Evolutionary conservation across 345 rosid genomes (phyloP), one percentile per base, ranked within the genome.

Genomic region (Balakata baccata): DNA sequence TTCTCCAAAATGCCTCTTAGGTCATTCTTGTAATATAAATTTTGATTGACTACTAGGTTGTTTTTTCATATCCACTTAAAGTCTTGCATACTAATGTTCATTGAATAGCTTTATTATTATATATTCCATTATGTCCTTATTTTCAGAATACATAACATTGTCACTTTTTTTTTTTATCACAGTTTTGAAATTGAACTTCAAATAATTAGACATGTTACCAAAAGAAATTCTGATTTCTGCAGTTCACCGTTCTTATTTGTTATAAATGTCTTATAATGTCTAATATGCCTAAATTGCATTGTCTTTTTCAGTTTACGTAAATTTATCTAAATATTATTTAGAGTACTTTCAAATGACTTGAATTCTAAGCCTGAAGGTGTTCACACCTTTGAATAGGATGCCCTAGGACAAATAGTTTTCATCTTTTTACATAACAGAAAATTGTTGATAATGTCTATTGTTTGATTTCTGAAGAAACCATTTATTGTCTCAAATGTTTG

Each of bases 401-500:
- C 22, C 29, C 54, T 46, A n/a, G 43, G 20, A 67, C 57, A 23
- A 1, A 11, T 14, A 16, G 11, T 16, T 14, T 22, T 16, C 13
- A 29, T 49, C n/a, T 66, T 66, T 25, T 20, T 20, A 29, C 12
- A 16, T 23, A 16, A 12, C 12, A 5, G 4, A 4, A 20, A 20
- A 11, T 66, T 46, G 20, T 9, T 17, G 49, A 45, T 57, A 65
- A 4, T 13, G 6, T 47, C 70, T 20, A 12, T 13, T 29, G 13
- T 16, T 68, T 18, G 45, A 14, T 49, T 37, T 72, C 56, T n/a
- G 63, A 17, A 43, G 25, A 39, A 77, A 59, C 22, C 51, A 11
- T 61, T 4, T 71, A 46, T 34, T 54, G 34, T 59, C 75, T 67
- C 61, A 18, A 47, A 66, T 53, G 22, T 66, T 45, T 64, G 62